phyloP scores from a whole-genome alignment of 2,329 filamentous ascomycete species.

The Didymella keratinophila region DNA sequence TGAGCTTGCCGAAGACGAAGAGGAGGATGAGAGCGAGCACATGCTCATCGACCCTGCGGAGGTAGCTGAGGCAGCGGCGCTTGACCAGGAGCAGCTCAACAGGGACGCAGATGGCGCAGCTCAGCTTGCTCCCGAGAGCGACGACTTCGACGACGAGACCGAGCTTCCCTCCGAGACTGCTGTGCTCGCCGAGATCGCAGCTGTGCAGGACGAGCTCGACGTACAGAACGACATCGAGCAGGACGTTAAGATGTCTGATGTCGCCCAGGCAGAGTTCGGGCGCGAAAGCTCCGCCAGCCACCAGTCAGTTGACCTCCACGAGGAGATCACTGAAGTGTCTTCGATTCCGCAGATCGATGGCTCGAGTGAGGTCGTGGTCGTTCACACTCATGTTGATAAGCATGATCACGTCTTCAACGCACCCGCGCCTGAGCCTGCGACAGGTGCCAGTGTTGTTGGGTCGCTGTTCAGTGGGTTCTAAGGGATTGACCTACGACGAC shows the following conservation, averaged over 20 bases:
- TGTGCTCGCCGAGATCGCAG: conserved; percentile 15
- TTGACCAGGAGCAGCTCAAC: conserved; percentile 1
- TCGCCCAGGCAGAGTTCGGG: background rate
- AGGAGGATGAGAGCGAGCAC: background rate
- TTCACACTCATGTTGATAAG: conserved; percentile 3
- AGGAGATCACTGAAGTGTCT: conserved; percentile 8
- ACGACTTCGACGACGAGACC: conserved; percentile 5
- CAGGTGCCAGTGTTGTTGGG: background rate
- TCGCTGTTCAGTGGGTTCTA: conserved; percentile 1
- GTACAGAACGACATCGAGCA: conserved; percentile 3
- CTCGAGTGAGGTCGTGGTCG: conserved; percentile 4
- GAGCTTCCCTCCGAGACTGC: conserved; percentile 15
- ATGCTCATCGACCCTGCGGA: conserved; percentile 4
- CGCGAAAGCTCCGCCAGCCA: background rate
- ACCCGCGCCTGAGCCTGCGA: background rate
- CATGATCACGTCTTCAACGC: conserved; percentile 6
- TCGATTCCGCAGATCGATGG: conserved; percentile 11
- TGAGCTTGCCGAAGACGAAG: background rate
- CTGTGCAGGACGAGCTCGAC: conserved; percentile 6
- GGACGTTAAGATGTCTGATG: background rate
- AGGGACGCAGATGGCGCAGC: background rate
- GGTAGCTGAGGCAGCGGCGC: background rate
- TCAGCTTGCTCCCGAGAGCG: background rate
- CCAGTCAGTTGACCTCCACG: conserved; percentile 5
- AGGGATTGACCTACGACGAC: background rate